Evolutionary conservation across 495 filamentous ascomycete genomes (phyloP).

Genomic region (Neurospora terricola): DNA sequence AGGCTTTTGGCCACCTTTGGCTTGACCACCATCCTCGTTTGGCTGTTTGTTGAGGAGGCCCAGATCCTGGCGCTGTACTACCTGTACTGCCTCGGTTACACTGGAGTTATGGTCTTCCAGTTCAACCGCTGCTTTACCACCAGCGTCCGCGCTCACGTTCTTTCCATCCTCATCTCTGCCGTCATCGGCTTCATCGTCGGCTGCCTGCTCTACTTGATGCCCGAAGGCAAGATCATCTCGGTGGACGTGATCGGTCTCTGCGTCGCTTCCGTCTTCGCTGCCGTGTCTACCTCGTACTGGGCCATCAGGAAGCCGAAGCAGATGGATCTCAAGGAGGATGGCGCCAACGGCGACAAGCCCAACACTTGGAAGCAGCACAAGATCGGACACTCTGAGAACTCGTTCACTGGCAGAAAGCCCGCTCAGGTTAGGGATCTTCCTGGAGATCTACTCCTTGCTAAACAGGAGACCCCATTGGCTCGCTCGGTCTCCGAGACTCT

Average conservation of each 20-base stretch:
- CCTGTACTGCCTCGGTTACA: conserved; percentile 15
- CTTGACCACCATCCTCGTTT: conserved; percentile 11
- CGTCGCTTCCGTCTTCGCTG: conserved; percentile 7
- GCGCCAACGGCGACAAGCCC: neutral
- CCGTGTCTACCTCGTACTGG: conserved; percentile 13
- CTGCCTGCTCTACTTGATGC: conserved; percentile 8
- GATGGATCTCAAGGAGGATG: neutral
- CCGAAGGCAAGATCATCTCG: conserved; percentile 2
- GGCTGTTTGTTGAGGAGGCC: conserved; percentile 9
- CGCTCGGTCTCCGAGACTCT: conserved; percentile 1
- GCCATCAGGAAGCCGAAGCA: conserved; percentile 5
- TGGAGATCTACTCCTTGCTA: neutral
- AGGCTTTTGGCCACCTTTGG: conserved; percentile 14
- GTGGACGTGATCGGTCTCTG: conserved; percentile 11
- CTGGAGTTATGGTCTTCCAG: conserved; percentile 20
- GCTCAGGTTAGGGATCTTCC: neutral
- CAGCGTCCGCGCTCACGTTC: conserved; percentile 12
- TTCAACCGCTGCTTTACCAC: conserved; percentile 25
- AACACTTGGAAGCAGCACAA: conserved; percentile 1
- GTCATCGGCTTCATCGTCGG: conserved; percentile 13
- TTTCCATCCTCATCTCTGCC: conserved; percentile 12
- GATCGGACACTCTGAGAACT: neutral
- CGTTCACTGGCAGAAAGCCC: neutral
- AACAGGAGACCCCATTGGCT: neutral
- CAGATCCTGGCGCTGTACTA: conserved; percentile 13